phyloP scores from a whole-genome alignment of 805 yeast genomes.

The Wilhelminamyces savonicus region DNA sequence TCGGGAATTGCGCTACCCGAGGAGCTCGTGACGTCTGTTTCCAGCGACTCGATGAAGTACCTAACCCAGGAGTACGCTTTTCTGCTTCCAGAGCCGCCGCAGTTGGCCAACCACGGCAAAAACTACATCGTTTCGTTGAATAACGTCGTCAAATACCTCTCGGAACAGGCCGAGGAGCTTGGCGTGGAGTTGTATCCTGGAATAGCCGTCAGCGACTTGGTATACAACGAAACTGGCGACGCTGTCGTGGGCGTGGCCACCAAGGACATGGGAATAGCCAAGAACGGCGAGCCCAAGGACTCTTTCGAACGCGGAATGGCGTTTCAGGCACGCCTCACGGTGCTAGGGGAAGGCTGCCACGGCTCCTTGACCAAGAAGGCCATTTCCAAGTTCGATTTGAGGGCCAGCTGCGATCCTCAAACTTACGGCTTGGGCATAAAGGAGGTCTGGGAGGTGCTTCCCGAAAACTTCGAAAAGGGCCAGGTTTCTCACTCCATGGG shows the following conservation, averaged over 20 bases:
- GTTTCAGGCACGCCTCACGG: slow-evolving; percentile 83
- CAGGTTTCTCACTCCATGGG: slow-evolving; percentile 85
- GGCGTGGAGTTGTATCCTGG: slow-evolving; percentile 95
- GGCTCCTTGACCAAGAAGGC: slow-evolving; percentile 84
- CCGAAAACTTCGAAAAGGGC: slow-evolving; percentile 76
- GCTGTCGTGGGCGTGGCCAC: slow-evolving; percentile 88
- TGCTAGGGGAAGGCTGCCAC: slow-evolving; percentile 97
- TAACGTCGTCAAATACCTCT: slow-evolving; percentile 72
- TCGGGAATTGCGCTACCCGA: slow-evolving; percentile 71
- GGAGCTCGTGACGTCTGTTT: slow-evolving; percentile 68
- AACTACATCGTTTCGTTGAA: slow-evolving; percentile 83
- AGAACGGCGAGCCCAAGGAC: slow-evolving; percentile 69
- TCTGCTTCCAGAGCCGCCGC: slow-evolving; percentile 91
- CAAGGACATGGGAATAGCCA: slow-evolving; percentile 81
- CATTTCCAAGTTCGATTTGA: slow-evolving; percentile 60
- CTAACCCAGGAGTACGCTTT: slow-evolving; percentile 55
- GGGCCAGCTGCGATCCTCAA: slow-evolving; percentile 64
- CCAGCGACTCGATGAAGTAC: slow-evolving; percentile 67
- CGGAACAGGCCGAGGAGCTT: slow-evolving; percentile 84
- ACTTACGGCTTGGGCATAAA: slow-evolving; percentile 95
- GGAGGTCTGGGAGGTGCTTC: slow-evolving; percentile 94
- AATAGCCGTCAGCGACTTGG: slow-evolving; percentile 74
- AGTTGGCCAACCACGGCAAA: slow-evolving; percentile 70
- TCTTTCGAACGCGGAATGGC: slow-evolving; percentile 97
- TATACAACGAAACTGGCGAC: slow-evolving; percentile 51